phyloP scores from a whole-genome alignment of 768 basidiomycete species.

The Kwoniella sp. region DNA sequence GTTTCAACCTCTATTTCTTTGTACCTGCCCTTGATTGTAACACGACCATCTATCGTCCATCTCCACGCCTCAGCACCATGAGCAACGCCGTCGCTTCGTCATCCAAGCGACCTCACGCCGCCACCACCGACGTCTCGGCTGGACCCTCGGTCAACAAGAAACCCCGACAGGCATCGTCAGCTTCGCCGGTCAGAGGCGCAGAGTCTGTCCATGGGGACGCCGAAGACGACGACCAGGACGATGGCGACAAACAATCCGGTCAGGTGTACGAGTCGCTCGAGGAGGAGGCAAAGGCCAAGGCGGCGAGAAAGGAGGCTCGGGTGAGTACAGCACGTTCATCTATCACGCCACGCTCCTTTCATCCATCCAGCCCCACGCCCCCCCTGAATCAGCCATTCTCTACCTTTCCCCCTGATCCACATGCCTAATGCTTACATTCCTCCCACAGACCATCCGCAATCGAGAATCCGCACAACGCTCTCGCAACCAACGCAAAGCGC shows the following conservation, averaged over 20 bases:
- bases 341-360: neutral
- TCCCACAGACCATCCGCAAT: slow-evolving; percentile 76
- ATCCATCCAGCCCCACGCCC: neutral
- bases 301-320: slow-evolving; percentile 36
- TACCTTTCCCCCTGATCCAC: neutral
- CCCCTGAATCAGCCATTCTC: neutral
- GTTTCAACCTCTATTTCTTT: slow-evolving; percentile 4
- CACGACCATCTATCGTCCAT: neutral
- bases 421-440: neutral
- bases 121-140: slow-evolving; percentile 1
- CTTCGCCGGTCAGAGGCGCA: slow-evolving; percentile 13
- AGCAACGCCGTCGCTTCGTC: slow-evolving; percentile 17
- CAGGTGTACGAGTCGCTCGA: slow-evolving; percentile 10
- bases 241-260: neutral
- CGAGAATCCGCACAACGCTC: slow-evolving; percentile 91
- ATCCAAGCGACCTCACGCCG: slow-evolving; percentile 26
- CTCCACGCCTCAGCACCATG: slow-evolving; percentile 1
- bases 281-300: slow-evolving; percentile 22
- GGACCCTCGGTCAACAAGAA: slow-evolving; percentile 15
- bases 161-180: too few species aligned
- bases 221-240: slow-evolving; percentile 14
- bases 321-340: slow-evolving; percentile 13
- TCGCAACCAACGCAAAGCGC: slow-evolving; percentile 81
- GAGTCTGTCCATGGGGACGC: slow-evolving; percentile 2
- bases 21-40: neutral